Conservation (phyloP, 305 asterid genomes). For the Fraxinus angustifolia region DNA sequence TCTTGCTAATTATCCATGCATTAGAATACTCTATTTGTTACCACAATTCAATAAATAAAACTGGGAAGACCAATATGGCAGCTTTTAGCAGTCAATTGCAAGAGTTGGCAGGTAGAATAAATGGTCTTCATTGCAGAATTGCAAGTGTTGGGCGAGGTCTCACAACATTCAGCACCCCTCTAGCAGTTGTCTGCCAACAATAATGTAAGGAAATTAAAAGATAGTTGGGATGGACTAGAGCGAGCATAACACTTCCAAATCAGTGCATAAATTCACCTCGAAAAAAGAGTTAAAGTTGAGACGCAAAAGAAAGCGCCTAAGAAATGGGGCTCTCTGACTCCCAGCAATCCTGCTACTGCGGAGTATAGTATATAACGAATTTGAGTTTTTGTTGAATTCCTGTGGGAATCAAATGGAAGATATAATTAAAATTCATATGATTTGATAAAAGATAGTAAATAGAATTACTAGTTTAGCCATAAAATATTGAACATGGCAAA, state of each 20-base stretch:
- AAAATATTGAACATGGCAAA: neutral
- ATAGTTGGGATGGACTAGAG: conserved; percentile 4
- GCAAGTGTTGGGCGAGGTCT: conserved; percentile 69
- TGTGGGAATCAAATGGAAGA: conserved; percentile 28
- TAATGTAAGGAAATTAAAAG: conserved; percentile 15
- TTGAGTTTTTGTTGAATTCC: conserved; percentile 95
- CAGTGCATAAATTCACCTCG: conserved; percentile 50
- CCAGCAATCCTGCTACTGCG: conserved; percentile 97
- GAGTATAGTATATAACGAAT: conserved; percentile 87
- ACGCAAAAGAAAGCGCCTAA: conserved; percentile 92
- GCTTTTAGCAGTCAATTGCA: conserved; percentile 17
- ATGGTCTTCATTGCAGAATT: conserved; percentile 40
- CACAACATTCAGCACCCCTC: conserved; percentile 85
- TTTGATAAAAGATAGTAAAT: neutral
- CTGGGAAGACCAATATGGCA: conserved; percentile 1
- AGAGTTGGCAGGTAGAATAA: conserved; percentile 17
- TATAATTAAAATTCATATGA: neutral
- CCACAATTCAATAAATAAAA: neutral
- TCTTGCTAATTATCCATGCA: neutral
- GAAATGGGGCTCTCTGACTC: conserved; percentile 98
- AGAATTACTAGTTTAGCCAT: neutral
- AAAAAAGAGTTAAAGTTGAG: conserved; percentile 93
- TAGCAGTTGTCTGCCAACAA: conserved; percentile 75
- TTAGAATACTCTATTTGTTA: neutral
- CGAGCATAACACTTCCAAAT: neutral